Conservation (phyloP, 2,329 filamentous ascomycete species). For the Piedraia hortae region DNA sequence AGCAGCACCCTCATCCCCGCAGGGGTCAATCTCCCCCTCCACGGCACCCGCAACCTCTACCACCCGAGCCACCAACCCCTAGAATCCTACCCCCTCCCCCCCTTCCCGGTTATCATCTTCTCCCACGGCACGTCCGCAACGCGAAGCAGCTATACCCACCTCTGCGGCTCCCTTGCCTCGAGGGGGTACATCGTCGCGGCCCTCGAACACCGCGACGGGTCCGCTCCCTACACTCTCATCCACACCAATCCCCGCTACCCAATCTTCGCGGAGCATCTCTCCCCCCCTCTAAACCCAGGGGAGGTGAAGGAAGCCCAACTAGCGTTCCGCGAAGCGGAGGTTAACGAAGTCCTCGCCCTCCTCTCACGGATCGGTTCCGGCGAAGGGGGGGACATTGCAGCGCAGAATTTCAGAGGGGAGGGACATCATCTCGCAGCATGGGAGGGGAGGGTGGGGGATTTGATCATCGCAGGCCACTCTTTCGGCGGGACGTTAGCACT, state of each 20-base stretch:
- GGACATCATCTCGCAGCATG: conserved; percentile 23
- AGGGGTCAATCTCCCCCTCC: conserved; percentile 16
- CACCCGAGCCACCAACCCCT: conserved; percentile 7
- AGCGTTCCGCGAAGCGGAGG: conserved; percentile 19
- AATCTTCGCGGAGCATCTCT: conserved; percentile 13
- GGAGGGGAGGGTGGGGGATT: conserved; percentile 21
- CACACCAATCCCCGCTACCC: conserved; percentile 14
- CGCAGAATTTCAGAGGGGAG: conserved; percentile 22
- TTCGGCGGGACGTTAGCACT: conserved; percentile 38
- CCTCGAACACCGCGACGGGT: conserved; percentile 21
- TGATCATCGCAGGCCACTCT: conserved; percentile 34
- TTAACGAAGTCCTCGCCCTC: conserved; percentile 18
- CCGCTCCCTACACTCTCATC: conserved; percentile 18
- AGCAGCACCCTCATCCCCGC: conserved; percentile 18
- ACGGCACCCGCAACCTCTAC: conserved; percentile 8
- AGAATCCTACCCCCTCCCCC: conserved; percentile 10
- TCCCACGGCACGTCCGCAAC: conserved; percentile 21
- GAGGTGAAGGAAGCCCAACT: conserved; percentile 18
- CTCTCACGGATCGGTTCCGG: conserved; percentile 16
- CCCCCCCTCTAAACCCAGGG: conserved; percentile 6
- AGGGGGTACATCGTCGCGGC: conserved; percentile 20
- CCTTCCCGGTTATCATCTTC: conserved; percentile 19
- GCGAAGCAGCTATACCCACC: conserved; percentile 20
- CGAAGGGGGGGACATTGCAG: conserved; percentile 11
- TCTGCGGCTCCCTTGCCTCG: conserved; percentile 19